Percentiles rank a stretch among this genome's conserved stretches.
Evolutionary conservation across 2,329 filamentous ascomycete species (phyloP).

Genomic region (Calonectria pseudoturangicola): DNA sequence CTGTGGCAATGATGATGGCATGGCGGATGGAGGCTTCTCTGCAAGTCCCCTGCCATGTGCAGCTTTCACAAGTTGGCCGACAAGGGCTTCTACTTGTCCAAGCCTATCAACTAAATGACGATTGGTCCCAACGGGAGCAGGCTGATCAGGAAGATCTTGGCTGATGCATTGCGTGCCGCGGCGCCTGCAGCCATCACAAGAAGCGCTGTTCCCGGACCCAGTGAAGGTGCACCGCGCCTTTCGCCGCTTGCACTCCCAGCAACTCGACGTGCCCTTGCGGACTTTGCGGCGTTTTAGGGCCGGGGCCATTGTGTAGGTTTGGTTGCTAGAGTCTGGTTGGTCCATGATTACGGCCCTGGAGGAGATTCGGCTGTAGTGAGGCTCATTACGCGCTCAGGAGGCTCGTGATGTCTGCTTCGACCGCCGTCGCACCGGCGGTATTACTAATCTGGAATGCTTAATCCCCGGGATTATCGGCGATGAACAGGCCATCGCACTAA

Average conservation of each 20-base stretch:
- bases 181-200: constrained; percentile 67
- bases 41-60: background rate
- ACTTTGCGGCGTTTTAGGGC: constrained; percentile 55
- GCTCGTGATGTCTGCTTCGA: constrained; percentile 21
- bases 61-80: constrained; percentile 55
- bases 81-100: constrained; percentile 60
- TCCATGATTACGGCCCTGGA: constrained; percentile 37
- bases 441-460: constrained; percentile 14
- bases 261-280: constrained; percentile 74
- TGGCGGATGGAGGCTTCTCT: background rate
- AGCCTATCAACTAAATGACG: constrained; percentile 56
- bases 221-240: constrained; percentile 71
- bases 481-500: background rate
- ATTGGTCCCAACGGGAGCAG: constrained; percentile 39
- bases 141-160: constrained; percentile 67
- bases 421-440: constrained; percentile 48
- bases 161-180: constrained; percentile 66
- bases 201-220: constrained; percentile 60
- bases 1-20: background rate
- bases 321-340: background rate
- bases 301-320: constrained; percentile 35
- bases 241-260: constrained; percentile 75
- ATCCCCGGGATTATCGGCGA: constrained; percentile 29
- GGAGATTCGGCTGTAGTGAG: background rate
- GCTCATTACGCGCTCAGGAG: background rate